Conservation (phyloP, 768 basidiomycete genomes). For the Trametes meyenii region DNA sequence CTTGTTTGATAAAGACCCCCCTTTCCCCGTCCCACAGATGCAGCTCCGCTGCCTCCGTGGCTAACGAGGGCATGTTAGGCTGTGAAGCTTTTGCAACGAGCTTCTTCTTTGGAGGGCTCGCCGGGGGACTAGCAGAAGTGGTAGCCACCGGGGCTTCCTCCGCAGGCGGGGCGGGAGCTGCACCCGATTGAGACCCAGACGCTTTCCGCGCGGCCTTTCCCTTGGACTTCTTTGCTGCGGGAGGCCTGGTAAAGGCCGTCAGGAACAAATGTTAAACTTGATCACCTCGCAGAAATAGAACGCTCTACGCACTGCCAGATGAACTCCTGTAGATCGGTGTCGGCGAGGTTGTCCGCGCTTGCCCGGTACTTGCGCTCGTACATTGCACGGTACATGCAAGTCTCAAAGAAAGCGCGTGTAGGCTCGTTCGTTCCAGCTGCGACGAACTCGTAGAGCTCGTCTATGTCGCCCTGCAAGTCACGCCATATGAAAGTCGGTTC, state of each 20-base stretch:
- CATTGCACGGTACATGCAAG: conserved; percentile 94
- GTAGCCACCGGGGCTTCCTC: conserved; percentile 24
- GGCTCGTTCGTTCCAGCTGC: conserved; percentile 72
- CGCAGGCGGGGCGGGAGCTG: conserved; percentile 19
- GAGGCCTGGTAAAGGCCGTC: conserved; percentile 16
- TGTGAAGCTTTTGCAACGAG: conserved; percentile 24
- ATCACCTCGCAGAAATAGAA: conserved; percentile 20
- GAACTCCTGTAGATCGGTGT: conserved; percentile 76
- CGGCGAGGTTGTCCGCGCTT: conserved; percentile 67
- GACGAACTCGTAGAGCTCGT: conserved; percentile 94
- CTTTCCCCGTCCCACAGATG: conserved; percentile 61
- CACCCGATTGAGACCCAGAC: conserved; percentile 19
- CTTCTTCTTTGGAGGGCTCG: conserved; percentile 15
- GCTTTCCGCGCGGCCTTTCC: conserved; percentile 20
- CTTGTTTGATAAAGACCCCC: conserved; percentile 55
- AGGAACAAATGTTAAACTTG: not conserved
- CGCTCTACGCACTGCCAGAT: conserved; percentile 83
- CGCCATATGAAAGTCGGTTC: conserved; percentile 90
- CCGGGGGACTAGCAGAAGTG: conserved; percentile 6
- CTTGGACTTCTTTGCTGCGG: conserved; percentile 31
- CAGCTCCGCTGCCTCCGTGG: conserved; percentile 54
- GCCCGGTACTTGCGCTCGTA: conserved; percentile 88
- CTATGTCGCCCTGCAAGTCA: conserved; percentile 87
- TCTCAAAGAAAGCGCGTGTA: conserved; percentile 88
- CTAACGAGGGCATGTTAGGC: conserved; percentile 28